A percentile compares a stretch with the other conserved stretches of the same genome.
These are phyloP conservation scores for Fraxinus floribunda DNA, from an alignment of 305 asterid genomes.

Conservation along the genomic window DNA sequence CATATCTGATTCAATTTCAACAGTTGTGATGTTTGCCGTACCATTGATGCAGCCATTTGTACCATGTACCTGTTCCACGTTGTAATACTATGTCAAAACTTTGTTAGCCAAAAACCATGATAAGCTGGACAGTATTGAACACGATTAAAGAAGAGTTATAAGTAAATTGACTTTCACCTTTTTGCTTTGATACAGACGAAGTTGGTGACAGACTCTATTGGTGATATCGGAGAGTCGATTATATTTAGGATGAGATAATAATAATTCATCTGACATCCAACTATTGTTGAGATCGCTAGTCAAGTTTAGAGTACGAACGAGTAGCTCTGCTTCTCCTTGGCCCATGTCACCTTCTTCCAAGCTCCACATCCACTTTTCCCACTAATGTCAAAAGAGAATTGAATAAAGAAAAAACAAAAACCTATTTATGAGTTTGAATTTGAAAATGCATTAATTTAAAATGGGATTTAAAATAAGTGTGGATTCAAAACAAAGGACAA, in stretches of 20 bases:
- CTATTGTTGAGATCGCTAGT: constrained; percentile 18
- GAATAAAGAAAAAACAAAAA: neutral
- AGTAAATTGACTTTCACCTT: constrained; percentile 34
- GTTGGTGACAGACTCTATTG: constrained; percentile 36
- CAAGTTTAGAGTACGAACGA: constrained; percentile 47
- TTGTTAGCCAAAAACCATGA: neutral
- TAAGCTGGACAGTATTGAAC: neutral
- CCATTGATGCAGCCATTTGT: constrained; percentile 18
- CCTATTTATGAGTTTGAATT: neutral
- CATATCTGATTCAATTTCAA: constrained; percentile 55
- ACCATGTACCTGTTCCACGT: constrained; percentile 26
- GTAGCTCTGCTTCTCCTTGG: constrained; percentile 49
- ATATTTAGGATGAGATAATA: constrained; percentile 45
- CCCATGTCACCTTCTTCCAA: constrained; percentile 30
- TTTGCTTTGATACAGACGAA: constrained; percentile 32
- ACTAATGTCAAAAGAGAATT: constrained; percentile 31
- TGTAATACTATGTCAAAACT: neutral
- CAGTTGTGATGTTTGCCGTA: constrained; percentile 24
- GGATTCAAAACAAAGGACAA: neutral
- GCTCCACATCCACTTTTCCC: constrained; percentile 64
- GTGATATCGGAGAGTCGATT: constrained; percentile 43
- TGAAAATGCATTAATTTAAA: neutral
- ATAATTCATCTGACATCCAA: constrained; percentile 21
- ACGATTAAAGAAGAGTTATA: neutral
- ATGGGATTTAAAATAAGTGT: neutral